Base-by-base conservation (phyloP, 2,329 filamentous ascomycete genomes). In the Acrocalymma vagum region DNA sequence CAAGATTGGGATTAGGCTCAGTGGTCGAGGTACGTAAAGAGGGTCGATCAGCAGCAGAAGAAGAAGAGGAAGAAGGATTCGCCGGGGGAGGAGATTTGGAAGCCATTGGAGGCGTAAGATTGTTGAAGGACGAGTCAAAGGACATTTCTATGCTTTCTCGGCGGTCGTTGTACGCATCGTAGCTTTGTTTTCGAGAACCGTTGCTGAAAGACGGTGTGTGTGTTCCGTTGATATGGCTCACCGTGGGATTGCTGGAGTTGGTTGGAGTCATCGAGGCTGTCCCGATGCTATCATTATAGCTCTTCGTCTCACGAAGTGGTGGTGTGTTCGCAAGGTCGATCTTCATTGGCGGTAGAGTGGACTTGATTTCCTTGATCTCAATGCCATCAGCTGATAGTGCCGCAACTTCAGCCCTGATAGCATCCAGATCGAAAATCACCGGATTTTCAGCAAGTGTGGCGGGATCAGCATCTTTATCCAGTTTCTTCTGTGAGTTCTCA, bases 381-480 rank as follows among this genome's bases (percentile, higher is more conserved):
- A 82, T 80, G 28, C 79, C 78, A 48, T 93, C 87, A 32, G 82
- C 83, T 18, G 89, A 89, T 22, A 99, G 76, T 60, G 95, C 89
- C 8, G 90, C 86, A 10, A 75, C 73, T 53, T 79, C 76, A 18
- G 58, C 65, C 32, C 90, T 82, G 52, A 99, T 97, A 9, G 94
- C 94, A 59, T 99, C 94, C 30, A 99, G 84, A 60, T 99, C 94
- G 60, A 99, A 99, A 29, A 99, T 78, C 7, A 97, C 87, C 22
- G 76, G 75, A 14, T 74, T 56, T 82, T 84, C 79, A 5, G 76
- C 74, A 7, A 76, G 71, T 45, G 75, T 76, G 11, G 77, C 77
- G 7, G 59, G 51, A 39, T 80, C 77, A 7, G 72, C 72, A 40
- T 72, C 74, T 26, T 68, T 67, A 16, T 63, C 51, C 13, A 63